Evolutionary conservation across 352 stramenopile species (phyloP), one percentile per base, ranked within the genome.

Genomic region (Phytopythium delawarense): DNA sequence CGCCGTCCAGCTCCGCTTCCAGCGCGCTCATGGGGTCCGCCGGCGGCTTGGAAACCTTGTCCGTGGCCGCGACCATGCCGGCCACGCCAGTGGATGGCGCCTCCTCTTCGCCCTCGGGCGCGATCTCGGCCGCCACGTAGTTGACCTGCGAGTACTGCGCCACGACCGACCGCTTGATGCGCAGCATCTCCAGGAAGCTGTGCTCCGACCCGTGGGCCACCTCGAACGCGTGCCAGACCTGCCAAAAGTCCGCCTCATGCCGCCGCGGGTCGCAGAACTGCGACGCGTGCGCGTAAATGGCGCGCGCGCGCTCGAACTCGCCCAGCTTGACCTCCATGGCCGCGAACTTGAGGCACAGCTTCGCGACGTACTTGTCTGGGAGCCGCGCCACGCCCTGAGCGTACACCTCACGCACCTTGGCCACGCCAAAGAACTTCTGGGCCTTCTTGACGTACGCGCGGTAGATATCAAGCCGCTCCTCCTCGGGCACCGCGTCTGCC

Each of bases 121-220:
- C 83, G 66, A 95, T 91, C 64, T 98, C 91, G 6, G 90, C 91
- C n/a, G 92, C 90, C 59, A 98, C 97, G 74, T 99, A 99, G 72
- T 98, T 98, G 7, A 98, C 92, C 45, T 96, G 90, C 58, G 92
- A 96, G 70, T 98, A 99, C 61, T 98, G 89, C 45, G 95, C 96
- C 62, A 98, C 84, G 1, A 99, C 97, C 25, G 89, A 97, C 37
- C 97, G 89, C 74, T 99, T 99, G 56, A 99, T 94, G 13, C 97
- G 90, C 23, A 99, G 75, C 97, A 99, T 99, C 66, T 99, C 97
- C 21, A 97, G 72, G 77, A 99, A 99, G 16, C 97, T 99, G 59
- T 99, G 97, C 71, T 99, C 97, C 61, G 84, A 92, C 18, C 98
- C 98, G 70, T 99, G 90, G 12, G 91, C 85, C 13, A 98, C 90